Base-by-base conservation (phyloP, 169 alveolate species). In the Eimeria nieschulzi region DNA sequence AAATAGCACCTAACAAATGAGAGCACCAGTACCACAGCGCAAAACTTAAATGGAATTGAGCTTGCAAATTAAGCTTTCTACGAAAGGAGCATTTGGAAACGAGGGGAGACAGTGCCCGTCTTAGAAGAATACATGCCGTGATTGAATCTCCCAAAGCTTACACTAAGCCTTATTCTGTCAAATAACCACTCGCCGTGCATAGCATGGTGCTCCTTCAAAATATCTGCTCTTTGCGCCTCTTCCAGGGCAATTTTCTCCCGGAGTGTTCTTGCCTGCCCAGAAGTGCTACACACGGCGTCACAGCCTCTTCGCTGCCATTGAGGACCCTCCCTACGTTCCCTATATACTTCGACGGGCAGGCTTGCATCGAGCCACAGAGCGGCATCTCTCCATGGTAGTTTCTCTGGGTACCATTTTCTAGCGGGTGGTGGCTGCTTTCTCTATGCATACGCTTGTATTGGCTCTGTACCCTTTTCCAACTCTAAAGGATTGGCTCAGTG, bases 171-270 rank as follows among this genome's bases (percentile, higher is more conserved):
- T 8, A 26, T 19, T 72, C 59, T 72, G 25, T 72, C 82, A 59
- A 72, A 72, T 19, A 72, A 26, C 82, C 82, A 72, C 55, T 72
- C 82, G 15, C 26, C 56, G 26, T 72, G 82, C 61, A 72, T 19
- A 12, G 51, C 23, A 10, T 72, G 82, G 23, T 33, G 59, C 59
- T 72, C 61, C 26, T 23, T 23, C 12, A 72, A 2, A 13, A 72
- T 12, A 25, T 72, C 55, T 72, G 12, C 53, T 39, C 82, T 72
- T 39, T 72, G 54, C 17, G 82, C 82, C 39, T 72, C 82, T 72
- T 72, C 82, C 10, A 26, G 13, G 19, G 82, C 82, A 72, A 72
- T 72, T 72, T 72, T n/a, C 39, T 72, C 82, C 19, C 82, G 51
- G 19, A 72, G 59, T 72, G 23, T 25, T 10, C 21, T 33, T 2